These are phyloP conservation scores for Fragilaria crotonensis DNA, from an alignment of 108 stramenopile species.

Conservation along the genomic window DNA sequence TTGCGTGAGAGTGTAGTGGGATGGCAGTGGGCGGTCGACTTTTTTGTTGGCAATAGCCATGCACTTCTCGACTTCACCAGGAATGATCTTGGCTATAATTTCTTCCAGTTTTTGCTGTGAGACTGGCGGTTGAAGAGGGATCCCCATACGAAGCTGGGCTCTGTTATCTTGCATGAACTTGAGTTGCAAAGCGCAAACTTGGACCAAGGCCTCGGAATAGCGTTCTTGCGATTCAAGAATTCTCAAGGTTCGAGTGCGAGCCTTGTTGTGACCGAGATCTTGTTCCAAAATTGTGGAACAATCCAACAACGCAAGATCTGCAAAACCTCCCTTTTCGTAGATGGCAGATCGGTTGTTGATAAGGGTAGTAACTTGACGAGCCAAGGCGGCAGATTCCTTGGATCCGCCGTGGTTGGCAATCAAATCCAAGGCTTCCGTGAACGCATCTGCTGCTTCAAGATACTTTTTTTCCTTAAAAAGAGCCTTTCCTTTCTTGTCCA, in stretches of 20 bases:
- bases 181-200: slow-evolving; percentile 78
- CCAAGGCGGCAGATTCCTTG: slow-evolving; percentile 28
- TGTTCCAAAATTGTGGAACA: slow-evolving; percentile 56
- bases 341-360: slow-evolving; percentile 89
- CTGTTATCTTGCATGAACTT: slow-evolving; percentile 81
- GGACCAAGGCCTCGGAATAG: slow-evolving; percentile 51
- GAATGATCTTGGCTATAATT: slow-evolving; percentile 49
- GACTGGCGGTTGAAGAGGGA: slow-evolving; percentile 73
- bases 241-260: slow-evolving; percentile 70
- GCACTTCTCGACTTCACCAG: slow-evolving; percentile 53
- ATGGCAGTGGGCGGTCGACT: slow-evolving; percentile 43
- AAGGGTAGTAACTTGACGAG: slow-evolving; percentile 71
- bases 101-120: slow-evolving; percentile 79
- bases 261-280: slow-evolving; percentile 65
- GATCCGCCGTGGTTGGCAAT: slow-evolving; percentile 31
- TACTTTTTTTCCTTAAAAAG: slow-evolving; percentile 77
- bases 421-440: slow-evolving; percentile 71
- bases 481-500: slow-evolving; percentile 79
- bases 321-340: slow-evolving; percentile 84
- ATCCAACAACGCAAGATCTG: slow-evolving; percentile 76
- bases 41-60: slow-evolving; percentile 11
- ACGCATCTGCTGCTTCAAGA: slow-evolving; percentile 70
- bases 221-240: slow-evolving; percentile 57
- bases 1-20: slow-evolving; percentile 70
- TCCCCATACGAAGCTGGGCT: slow-evolving; percentile 63